Evolutionary conservation across 352 stramenopile genomes (phyloP).

Genomic region (Phytopythium cucurbitacearum): DNA sequence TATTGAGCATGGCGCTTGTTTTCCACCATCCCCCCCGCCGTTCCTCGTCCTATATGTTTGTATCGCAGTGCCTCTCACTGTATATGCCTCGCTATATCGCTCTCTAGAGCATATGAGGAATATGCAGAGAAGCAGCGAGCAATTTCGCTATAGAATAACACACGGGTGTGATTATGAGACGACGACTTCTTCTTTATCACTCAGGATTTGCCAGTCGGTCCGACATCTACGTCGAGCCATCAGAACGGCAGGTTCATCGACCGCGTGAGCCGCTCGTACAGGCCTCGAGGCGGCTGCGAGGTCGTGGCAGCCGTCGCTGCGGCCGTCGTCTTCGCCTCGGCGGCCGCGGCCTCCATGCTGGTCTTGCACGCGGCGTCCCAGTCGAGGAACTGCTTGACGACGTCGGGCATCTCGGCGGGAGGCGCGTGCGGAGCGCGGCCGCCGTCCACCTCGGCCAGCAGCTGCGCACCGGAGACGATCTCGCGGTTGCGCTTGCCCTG

Average conservation of each 20-base stretch:
- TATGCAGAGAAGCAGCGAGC: not conserved
- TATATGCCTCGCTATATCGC: too few relatives aligned
- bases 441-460: conserved; percentile 27
- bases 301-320: not conserved
- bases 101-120: not conserved
- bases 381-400: conserved; percentile 34
- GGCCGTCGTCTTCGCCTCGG: conserved; percentile 7
- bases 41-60: too few relatives aligned
- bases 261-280: conserved; percentile 33
- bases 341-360: conserved; percentile 17
- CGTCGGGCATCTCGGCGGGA: conserved; percentile 30
- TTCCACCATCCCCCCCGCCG: too few relatives aligned
- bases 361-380: conserved; percentile 32
- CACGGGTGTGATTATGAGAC: too few relatives aligned
- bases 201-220: not conserved
- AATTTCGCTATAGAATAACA: not conserved
- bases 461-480: conserved; percentile 18
- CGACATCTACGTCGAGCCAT: not conserved
- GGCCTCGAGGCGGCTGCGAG: conserved; percentile 6
- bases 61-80: too few relatives aligned
- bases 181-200: not conserved
- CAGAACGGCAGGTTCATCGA: conserved; percentile 42
- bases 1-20: too few relatives aligned
- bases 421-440: conserved; percentile 1
- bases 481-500: conserved; percentile 11